These are phyloP conservation scores for Luffa aegyptiaca DNA, from an alignment of 306 rosid species.

Conservation along the genomic window DNA sequence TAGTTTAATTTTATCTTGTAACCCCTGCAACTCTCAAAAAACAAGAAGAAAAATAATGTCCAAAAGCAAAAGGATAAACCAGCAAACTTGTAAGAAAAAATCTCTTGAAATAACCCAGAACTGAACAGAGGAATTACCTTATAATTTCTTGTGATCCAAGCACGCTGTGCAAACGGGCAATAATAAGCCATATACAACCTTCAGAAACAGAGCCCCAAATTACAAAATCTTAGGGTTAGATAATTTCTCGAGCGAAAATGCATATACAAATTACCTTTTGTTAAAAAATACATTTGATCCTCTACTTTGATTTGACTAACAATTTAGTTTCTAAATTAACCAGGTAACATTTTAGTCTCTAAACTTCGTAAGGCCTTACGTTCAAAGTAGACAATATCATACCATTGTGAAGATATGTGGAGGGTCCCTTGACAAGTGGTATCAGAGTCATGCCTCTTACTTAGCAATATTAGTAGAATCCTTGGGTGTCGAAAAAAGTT, in stretches of 20 bases:
- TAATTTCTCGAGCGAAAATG: background rate
- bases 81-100: background rate
- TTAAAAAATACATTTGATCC: too few relatives aligned
- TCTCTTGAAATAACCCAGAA: background rate
- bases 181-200: conserved; percentile 44
- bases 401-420: too few relatives aligned
- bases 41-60: background rate
- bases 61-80: background rate
- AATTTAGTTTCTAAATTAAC: too few relatives aligned
- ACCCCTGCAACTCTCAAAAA: conserved; percentile 32
- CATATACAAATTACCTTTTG: background rate
- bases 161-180: conserved; percentile 84
- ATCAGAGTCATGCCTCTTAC: too few relatives aligned
- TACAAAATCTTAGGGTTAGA: background rate
- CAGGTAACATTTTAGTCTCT: too few relatives aligned
- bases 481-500: too few relatives aligned
- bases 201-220: background rate
- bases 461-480: too few relatives aligned
- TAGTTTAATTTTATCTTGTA: conserved; percentile 50
- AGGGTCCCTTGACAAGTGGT: too few relatives aligned
- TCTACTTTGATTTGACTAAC: too few relatives aligned
- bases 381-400: too few relatives aligned
- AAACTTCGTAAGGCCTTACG: too few relatives aligned
- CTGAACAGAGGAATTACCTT: conserved; percentile 32
- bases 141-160: conserved; percentile 70